A percentile compares a stretch with the other conserved stretches of the same genome.
Conservation (phyloP, 129 eudicot species). For the Ambrosia trifida region DNA sequence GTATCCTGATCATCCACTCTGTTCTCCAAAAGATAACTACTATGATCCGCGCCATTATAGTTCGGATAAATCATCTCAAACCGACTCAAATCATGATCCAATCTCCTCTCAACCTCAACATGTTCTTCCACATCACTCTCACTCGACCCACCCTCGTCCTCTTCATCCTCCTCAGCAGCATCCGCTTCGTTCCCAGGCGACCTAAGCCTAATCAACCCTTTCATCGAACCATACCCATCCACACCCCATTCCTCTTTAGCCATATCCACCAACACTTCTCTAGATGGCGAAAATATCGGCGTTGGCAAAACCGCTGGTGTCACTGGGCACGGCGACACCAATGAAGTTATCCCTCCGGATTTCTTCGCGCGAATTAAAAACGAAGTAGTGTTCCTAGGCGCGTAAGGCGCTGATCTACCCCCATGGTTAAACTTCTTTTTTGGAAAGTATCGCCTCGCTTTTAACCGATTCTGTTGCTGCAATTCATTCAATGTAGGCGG, state of each 20-base stretch:
- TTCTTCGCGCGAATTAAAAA: constrained; percentile 80
- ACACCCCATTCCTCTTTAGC: constrained; percentile 71
- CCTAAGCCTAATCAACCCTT: constrained; percentile 52
- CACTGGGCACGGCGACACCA: constrained; percentile 83
- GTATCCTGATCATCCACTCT: constrained; percentile 45
- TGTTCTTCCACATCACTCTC: constrained; percentile 94
- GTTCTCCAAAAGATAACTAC: constrained; percentile 38
- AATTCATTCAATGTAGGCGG: constrained; percentile 68
- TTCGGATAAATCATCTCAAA: constrained; percentile 90
- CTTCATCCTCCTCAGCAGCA: constrained; percentile 59
- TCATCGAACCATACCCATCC: constrained; percentile 78
- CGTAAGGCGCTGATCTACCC: constrained; percentile 65
- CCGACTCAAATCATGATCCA: constrained; percentile 91
- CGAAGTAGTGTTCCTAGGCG: constrained; percentile 86
- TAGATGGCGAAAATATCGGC: constrained; percentile 61
- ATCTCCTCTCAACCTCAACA: constrained; percentile 83
- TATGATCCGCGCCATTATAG: constrained; percentile 40
- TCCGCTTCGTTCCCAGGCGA: constrained; percentile 67
- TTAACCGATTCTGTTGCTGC: constrained; percentile 78
- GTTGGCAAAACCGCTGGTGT: constrained; percentile 89
- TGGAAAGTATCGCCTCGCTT: constrained; percentile 60
- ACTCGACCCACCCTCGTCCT: constrained; percentile 72
- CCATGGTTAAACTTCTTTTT: constrained; percentile 61
- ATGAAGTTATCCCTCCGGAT: constrained; percentile 74
- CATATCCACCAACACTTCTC: constrained; percentile 58